A percentile compares a stretch with the other conserved stretches of the same genome.
Evolutionary conservation across 139 green algal species (phyloP).

Genomic region (Chlamydomonas sp.): DNA sequence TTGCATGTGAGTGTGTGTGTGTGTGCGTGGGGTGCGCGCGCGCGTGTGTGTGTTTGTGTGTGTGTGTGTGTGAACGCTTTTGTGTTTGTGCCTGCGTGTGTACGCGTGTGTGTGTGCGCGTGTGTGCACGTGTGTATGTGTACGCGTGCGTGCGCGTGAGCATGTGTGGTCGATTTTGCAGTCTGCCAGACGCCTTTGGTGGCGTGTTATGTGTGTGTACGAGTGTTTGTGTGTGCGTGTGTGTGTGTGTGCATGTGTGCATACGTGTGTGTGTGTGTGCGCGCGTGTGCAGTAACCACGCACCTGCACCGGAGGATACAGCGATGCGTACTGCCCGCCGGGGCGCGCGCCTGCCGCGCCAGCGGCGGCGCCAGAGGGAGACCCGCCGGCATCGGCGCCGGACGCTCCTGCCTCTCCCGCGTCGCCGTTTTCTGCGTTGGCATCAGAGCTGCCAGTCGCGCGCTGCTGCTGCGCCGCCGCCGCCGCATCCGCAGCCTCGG

Average conservation of each 20-base stretch:
- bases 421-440: background rate
- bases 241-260: background rate
- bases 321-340: background rate
- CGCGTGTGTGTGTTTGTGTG: too few relatives aligned
- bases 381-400: too few relatives aligned
- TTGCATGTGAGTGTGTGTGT: constrained; percentile 1
- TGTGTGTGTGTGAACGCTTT: background rate
- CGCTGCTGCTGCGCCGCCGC: too few relatives aligned
- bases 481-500: too few relatives aligned
- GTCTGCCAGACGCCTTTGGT: too few relatives aligned
- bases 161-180: too few relatives aligned
- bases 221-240: background rate
- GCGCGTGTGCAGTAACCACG: too few relatives aligned
- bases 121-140: constrained; percentile 26
- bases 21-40: too few relatives aligned
- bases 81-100: too few relatives aligned
- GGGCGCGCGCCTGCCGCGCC: background rate
- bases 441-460: constrained; percentile 7
- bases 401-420: background rate
- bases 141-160: background rate
- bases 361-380: too few relatives aligned
- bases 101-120: background rate
- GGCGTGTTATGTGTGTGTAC: too few relatives aligned
- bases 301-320: constrained; percentile 9
- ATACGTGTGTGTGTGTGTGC: too few relatives aligned